phyloP scores from a whole-genome alignment of 2,329 filamentous ascomycete genomes.

The Paecilomyces niveus region DNA sequence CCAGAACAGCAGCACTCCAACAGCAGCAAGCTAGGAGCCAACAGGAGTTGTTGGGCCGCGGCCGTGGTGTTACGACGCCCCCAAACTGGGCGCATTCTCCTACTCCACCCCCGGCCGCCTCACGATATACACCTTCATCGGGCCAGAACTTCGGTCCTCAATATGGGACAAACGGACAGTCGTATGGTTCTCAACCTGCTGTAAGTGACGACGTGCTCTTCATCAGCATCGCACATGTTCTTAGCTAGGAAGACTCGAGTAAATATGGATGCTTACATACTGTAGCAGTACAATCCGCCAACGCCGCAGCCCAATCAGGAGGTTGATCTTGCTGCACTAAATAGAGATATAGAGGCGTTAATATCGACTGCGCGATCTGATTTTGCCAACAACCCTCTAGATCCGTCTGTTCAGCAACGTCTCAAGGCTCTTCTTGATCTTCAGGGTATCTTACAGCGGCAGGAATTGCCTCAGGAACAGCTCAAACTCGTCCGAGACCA shows the following conservation, averaged over 20 bases:
- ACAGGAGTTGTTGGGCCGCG: constrained; percentile 48
- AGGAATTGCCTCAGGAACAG: constrained; percentile 72
- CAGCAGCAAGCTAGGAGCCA: constrained; percentile 46
- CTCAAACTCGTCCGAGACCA: constrained; percentile 78
- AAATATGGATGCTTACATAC: constrained; percentile 14
- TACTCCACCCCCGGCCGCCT: constrained; percentile 56
- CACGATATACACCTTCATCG: constrained; percentile 31
- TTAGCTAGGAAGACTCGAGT: constrained; percentile 11
- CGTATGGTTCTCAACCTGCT: constrained; percentile 15
- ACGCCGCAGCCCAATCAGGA: constrained; percentile 26
- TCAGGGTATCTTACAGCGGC: constrained; percentile 69
- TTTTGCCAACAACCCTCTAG: constrained; percentile 68
- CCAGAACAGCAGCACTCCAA: constrained; percentile 51
- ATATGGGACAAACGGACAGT: constrained; percentile 24
- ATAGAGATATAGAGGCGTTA: constrained; percentile 73
- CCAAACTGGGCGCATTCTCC: constrained; percentile 64
- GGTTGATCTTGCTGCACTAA: constrained; percentile 62
- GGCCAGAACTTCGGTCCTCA: constrained; percentile 19
- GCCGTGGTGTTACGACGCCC: constrained; percentile 45
- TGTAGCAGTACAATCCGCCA: constrained; percentile 11
- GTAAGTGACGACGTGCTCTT: constrained; percentile 9
- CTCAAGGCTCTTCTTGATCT: constrained; percentile 80
- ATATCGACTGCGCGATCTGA: constrained; percentile 66
- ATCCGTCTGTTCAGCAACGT: constrained; percentile 68
- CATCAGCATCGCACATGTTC: not conserved